Conservation (phyloP, 768 basidiomycete genomes). For the Harrya chromipes region DNA sequence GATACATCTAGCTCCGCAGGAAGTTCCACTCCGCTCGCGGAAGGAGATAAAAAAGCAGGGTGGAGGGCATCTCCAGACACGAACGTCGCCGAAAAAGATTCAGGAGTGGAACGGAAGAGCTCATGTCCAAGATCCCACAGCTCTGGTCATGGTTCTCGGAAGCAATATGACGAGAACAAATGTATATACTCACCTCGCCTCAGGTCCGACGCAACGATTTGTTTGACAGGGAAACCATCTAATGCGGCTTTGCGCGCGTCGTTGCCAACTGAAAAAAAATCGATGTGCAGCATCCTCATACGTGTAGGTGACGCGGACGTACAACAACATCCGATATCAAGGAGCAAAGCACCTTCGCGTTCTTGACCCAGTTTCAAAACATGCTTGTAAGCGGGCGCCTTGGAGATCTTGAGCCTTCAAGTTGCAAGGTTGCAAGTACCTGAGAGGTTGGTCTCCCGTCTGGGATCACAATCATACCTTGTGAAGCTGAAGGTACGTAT, state of each 20-base stretch:
- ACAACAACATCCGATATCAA: slow-evolving; percentile 48
- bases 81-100: slow-evolving; percentile 53
- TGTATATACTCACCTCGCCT: slow-evolving; percentile 27
- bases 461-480: slow-evolving; percentile 7
- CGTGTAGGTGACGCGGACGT: slow-evolving; percentile 6
- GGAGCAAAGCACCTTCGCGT: slow-evolving; percentile 35
- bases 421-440: neutral
- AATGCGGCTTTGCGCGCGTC: slow-evolving; percentile 39
- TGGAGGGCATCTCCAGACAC: slow-evolving; percentile 55
- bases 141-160: neutral
- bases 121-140: slow-evolving; percentile 61
- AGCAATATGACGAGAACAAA: neutral
- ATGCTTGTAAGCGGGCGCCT: slow-evolving; percentile 18
- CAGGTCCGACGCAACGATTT: slow-evolving; percentile 40
- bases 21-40: slow-evolving; percentile 17
- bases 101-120: slow-evolving; percentile 51
- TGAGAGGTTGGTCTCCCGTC: neutral
- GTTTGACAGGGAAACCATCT: slow-evolving; percentile 40
- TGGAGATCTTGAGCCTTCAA: slow-evolving; percentile 20
- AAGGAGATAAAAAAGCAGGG: slow-evolving; percentile 37
- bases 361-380: slow-evolving; percentile 37
- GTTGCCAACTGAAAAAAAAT: slow-evolving; percentile 37
- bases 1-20: slow-evolving; percentile 22
- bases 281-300: neutral
- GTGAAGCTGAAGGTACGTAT: slow-evolving; percentile 20